phyloP scores from a whole-genome alignment of 768 basidiomycete species.

The Lenzites betulinus region DNA sequence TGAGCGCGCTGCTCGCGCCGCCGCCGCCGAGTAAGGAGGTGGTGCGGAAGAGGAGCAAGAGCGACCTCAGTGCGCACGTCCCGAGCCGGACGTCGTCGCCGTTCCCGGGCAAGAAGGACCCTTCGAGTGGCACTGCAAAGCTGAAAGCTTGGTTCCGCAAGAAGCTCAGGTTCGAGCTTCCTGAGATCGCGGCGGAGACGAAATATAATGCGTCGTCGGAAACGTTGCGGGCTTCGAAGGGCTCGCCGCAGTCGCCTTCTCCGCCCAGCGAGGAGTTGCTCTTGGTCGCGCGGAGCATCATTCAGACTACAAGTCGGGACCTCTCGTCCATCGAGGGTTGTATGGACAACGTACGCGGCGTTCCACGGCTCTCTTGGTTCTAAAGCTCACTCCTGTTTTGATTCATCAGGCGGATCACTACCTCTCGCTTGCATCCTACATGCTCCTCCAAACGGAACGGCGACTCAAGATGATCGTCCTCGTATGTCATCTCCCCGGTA shows the following conservation, averaged over 20 bases:
- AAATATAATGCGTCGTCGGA: not conserved
- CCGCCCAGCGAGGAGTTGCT: not conserved
- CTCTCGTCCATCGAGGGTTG: slow-evolving; percentile 55
- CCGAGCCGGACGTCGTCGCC: slow-evolving; percentile 16
- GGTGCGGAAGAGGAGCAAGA: slow-evolving; percentile 20
- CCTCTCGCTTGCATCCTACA: slow-evolving; percentile 53
- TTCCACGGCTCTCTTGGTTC: not conserved
- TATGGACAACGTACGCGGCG: slow-evolving; percentile 53
- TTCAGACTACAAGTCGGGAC: slow-evolving; percentile 58
- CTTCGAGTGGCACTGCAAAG: slow-evolving; percentile 44
- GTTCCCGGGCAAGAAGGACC: slow-evolving; percentile 19
- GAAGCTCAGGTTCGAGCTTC: slow-evolving; percentile 42
- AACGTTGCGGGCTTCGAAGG: not conserved
- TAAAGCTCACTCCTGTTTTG: not conserved
- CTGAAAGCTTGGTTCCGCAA: slow-evolving; percentile 67
- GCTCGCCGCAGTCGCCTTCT: not conserved
- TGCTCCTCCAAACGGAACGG: slow-evolving; percentile 58
- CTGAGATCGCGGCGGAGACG: slow-evolving; percentile 8
- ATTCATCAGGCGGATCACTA: slow-evolving; percentile 54
- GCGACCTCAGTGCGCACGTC: slow-evolving; percentile 10
- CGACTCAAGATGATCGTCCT: slow-evolving; percentile 57
- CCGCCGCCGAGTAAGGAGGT: slow-evolving; percentile 14
- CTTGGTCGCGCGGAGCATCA: slow-evolving; percentile 30
- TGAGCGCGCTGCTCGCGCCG: slow-evolving; percentile 21
- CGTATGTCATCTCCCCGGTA: slow-evolving; percentile 36